Evolutionary conservation across 805 yeast genomes (phyloP), one percentile per base, ranked within the genome.

Genomic region (Saturnispora zaruensis): DNA sequence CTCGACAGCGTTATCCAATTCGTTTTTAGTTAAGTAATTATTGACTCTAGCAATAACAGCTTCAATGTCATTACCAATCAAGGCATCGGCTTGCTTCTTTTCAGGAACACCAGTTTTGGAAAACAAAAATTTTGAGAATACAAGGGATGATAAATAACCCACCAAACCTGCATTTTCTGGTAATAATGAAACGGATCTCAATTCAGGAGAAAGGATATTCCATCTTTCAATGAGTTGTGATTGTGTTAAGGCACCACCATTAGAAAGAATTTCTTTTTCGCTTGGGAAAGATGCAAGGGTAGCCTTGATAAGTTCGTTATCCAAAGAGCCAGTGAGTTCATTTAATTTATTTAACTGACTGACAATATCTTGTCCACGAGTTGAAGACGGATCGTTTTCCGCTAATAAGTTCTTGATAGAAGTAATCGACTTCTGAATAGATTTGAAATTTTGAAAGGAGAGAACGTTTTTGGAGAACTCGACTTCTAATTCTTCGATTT

Each of bases 101-200:
- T 60, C 58, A 14, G 95, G 89, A 51, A 79, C 69, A 42, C 98
- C 98, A 53, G 77, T 72, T 64, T 89, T 93, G 26, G 84, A 74
- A 59, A 87, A 75, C 60, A 91, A 75, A 53, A 90, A 74, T 58
- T 77, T 78, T 33, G 95, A 84, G 63, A 90, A 85, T 7, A 88
- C 50, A 56, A 76, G 73, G 16, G 98, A 90, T 6, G 95, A 77
- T 41, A 89, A 66, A 67, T 93, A 96, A 28, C 96, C 98, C 59
- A 91, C 77, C 49, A 93, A 77, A 62, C 99, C 99, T 24, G 99
- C 96, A 62, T 91, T 87, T 58, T 95, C 95, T 49, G 98, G 97
- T 54, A 90, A 77, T 58, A 93, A 71, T 4, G 96, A 81, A 6
- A 95, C 90, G 28, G 88, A 79, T 66, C 96, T 82, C 63, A 93